Conservation (phyloP, 1,284 basidiomycete species). For the Coniophora puteana region DNA sequence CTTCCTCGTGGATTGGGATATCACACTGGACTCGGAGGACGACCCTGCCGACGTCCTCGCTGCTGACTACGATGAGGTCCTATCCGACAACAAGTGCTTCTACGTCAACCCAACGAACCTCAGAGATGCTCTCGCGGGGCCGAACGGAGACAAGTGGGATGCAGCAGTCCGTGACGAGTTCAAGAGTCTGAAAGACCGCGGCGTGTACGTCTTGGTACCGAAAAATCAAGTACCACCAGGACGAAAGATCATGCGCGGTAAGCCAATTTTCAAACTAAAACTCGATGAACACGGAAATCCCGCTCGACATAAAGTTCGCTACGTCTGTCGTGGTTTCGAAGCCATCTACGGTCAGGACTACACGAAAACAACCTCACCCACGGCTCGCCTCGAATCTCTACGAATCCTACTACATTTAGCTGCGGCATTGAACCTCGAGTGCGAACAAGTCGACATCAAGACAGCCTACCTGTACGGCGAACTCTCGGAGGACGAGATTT, state of each 20-base stretch:
- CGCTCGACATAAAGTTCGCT: conserved; percentile 29
- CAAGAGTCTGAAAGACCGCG: conserved; percentile 14
- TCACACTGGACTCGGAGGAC: too few relatives aligned
- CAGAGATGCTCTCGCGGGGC: conserved; percentile 17
- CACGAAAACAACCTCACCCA: conserved; percentile 38
- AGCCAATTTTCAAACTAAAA: conserved; percentile 29
- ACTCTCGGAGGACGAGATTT: conserved; percentile 31
- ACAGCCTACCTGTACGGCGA: conserved; percentile 40
- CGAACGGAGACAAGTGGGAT: conserved; percentile 20
- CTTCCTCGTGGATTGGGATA: too few relatives aligned
- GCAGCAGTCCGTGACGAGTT: conserved; percentile 19
- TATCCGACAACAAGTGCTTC: too few relatives aligned
- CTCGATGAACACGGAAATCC: conserved; percentile 23
- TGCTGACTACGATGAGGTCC: too few relatives aligned
- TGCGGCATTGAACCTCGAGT: conserved; percentile 26
- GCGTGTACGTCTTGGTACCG: conserved; percentile 26
- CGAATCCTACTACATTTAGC: conserved; percentile 34
- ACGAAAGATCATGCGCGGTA: conserved; percentile 22
- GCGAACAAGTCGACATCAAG: conserved; percentile 42
- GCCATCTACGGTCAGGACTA: conserved; percentile 38
- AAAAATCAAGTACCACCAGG: conserved; percentile 16
- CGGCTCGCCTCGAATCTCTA: conserved; percentile 32
- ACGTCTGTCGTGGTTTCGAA: conserved; percentile 37
- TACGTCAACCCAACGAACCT: conserved; percentile 19
- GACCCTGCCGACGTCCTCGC: too few relatives aligned